Evolutionary conservation across 805 yeast species (phyloP).

Genomic region (Schizosaccharomyces octosporus): DNA sequence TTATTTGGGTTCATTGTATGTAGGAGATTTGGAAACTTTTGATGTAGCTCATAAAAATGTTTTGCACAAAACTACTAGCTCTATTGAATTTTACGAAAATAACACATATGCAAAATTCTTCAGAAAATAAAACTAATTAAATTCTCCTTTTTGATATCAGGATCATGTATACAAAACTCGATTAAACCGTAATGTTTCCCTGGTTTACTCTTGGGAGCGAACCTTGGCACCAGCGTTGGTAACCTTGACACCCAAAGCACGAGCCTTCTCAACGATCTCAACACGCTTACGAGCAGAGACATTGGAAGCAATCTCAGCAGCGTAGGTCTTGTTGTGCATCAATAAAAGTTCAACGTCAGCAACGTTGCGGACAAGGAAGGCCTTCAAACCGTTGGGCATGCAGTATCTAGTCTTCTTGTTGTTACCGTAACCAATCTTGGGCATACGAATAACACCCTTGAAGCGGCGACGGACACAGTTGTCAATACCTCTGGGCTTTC

Average conservation of each 20-base stretch:
- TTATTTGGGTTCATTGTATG: too few relatives aligned
- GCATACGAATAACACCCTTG: slow-evolving; percentile 98
- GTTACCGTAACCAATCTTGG: slow-evolving; percentile 99
- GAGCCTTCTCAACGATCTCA: slow-evolving; percentile 84
- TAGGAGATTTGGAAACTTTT: too few relatives aligned
- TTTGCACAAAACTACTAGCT: too few relatives aligned
- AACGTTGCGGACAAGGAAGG: slow-evolving; percentile 75
- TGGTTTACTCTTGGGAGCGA: slow-evolving; percentile 12
- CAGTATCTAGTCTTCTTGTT: slow-evolving; percentile 95
- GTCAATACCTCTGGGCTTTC: slow-evolving; percentile 99
- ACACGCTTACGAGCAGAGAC: slow-evolving; percentile 97
- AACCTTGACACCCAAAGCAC: slow-evolving; percentile 93
- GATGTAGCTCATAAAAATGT: too few relatives aligned
- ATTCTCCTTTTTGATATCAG: too few relatives aligned
- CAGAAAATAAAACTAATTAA: too few relatives aligned
- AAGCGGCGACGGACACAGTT: slow-evolving; percentile 94
- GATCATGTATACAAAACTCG: neutral
- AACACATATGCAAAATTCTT: too few relatives aligned
- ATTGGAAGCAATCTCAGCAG: slow-evolving; percentile 98
- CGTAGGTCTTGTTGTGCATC: slow-evolving; percentile 94
- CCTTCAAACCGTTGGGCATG: slow-evolving; percentile 95
- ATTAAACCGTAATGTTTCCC: neutral
- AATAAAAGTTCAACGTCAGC: slow-evolving; percentile 84
- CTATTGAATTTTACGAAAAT: too few relatives aligned
- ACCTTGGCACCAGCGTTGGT: slow-evolving; percentile 81